Base-by-base conservation (phyloP, 2,329 filamentous ascomycete genomes). In the Fusarium illudens region DNA sequence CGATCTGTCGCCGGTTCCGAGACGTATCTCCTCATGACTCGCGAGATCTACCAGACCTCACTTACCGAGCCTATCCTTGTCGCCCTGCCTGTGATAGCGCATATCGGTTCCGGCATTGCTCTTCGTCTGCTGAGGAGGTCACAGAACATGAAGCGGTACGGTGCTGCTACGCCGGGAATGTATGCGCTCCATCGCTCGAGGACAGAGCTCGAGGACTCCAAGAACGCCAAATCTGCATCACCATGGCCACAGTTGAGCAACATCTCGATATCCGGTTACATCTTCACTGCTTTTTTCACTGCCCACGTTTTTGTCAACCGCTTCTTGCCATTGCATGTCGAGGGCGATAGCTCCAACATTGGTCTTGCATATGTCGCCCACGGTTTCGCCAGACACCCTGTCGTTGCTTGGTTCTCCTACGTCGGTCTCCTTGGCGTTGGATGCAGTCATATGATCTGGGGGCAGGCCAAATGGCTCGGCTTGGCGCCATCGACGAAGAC, bases 1-100 rank as follows among this genome's bases (percentile, higher is more conserved):
- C 87, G 85, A 60, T 93, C 91, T 46, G 87, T 96, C 7, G 82
- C 90, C 9, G 86, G 89, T 54, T 92, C 92, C 63, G 94, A 97
- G 76, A 89, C 89, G 51, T 97, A 94, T 79, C 89, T 98, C 50
- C 90, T 98, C 68, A 92, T 97, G 78, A 94, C 94, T 27, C 89
- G 95, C 64, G 94, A 96, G 50, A 89, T 96, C 78, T 98, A 98
- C 82, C 95, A 97, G 79, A 94, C 93, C 1, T 86, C 90, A 2
- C 82, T 92, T 15, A 85, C 91, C 53, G 94, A 97, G 76, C 92
- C 93, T 4, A 81, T 96, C 19, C 84, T 98, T 64, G 87, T 98
- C 63, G 89, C 86, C 42, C 78, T 93, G 2, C 94, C 95, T 3
- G 82, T 97, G 20, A 77, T 89, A 60, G 86, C 90, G 3, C 95